A percentile compares a stretch with the other conserved stretches of the same genome.
phyloP scores from a whole-genome alignment of 176 grass and related monocot species.

The Carex myosuroides region DNA sequence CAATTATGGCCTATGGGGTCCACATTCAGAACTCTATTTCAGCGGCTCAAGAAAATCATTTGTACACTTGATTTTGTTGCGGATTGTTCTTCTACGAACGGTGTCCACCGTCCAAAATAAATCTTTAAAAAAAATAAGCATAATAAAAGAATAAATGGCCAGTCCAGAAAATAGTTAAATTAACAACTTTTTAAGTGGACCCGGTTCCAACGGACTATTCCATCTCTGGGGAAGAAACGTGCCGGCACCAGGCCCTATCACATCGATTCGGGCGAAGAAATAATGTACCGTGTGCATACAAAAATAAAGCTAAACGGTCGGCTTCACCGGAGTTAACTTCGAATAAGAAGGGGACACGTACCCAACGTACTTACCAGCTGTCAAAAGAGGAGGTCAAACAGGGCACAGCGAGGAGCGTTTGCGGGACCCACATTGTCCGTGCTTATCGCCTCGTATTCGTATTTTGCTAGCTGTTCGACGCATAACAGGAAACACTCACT shows the following conservation, averaged over 20 bases:
- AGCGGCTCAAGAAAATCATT: background rate
- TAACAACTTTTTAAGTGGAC: background rate
- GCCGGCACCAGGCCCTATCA: background rate
- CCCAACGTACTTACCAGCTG: background rate
- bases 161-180: background rate
- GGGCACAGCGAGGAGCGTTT: background rate
- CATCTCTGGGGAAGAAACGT: background rate
- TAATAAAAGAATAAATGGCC: background rate
- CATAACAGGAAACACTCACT: slow-evolving; percentile 1
- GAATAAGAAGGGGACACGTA: background rate
- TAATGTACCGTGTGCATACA: background rate
- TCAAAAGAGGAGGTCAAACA: background rate
- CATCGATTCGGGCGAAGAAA: background rate
- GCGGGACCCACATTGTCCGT: background rate
- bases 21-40: background rate
- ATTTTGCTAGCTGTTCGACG: background rate
- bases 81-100: background rate
- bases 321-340: background rate
- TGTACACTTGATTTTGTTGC: background rate
- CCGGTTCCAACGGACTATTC: background rate
- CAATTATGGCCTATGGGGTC: background rate
- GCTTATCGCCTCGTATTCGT: slow-evolving; percentile 18
- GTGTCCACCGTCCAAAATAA: background rate
- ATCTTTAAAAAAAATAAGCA: background rate
- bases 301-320: background rate